Evolutionary conservation across 345 rosid species (phyloP).

Genomic region (Erodium maritimum): DNA sequence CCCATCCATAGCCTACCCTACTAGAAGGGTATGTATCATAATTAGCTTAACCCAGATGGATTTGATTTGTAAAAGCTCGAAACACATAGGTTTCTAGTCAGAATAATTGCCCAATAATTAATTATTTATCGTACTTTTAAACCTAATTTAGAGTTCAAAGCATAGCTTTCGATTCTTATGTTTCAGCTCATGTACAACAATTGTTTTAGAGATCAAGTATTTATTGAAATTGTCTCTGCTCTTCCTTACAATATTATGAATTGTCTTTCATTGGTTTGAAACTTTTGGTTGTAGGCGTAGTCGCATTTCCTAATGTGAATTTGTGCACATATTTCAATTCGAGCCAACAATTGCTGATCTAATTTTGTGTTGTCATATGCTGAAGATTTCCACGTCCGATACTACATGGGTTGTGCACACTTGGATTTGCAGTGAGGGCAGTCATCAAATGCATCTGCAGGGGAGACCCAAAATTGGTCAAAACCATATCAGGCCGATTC

Average conservation of each 20-base stretch:
- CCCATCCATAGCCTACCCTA: too few relatives aligned
- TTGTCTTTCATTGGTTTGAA: not conserved
- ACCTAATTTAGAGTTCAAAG: too few relatives aligned
- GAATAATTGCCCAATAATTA: not conserved
- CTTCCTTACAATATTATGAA: too few relatives aligned
- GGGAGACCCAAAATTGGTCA: slow-evolving; percentile 51
- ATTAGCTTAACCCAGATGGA: not conserved
- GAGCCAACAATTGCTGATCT: not conserved
- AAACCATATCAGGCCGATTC: slow-evolving; percentile 56
- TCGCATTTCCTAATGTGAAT: not conserved
- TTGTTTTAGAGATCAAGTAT: not conserved
- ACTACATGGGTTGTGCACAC: slow-evolving; percentile 80
- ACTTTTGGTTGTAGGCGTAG: not conserved
- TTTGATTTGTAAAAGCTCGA: not conserved
- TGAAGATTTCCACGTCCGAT: slow-evolving; percentile 69
- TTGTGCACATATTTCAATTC: too few relatives aligned
- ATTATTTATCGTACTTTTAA: too few relatives aligned
- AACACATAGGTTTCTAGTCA: not conserved
- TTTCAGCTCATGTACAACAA: too few relatives aligned
- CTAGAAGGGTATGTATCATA: not conserved
- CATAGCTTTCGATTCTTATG: too few relatives aligned
- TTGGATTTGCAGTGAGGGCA: slow-evolving; percentile 75
- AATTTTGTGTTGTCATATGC: not conserved
- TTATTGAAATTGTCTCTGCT: too few relatives aligned
- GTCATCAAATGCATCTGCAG: slow-evolving; percentile 63